Base-by-base conservation (phyloP, 2,329 filamentous ascomycete species). In the Seiridium unicorne region DNA sequence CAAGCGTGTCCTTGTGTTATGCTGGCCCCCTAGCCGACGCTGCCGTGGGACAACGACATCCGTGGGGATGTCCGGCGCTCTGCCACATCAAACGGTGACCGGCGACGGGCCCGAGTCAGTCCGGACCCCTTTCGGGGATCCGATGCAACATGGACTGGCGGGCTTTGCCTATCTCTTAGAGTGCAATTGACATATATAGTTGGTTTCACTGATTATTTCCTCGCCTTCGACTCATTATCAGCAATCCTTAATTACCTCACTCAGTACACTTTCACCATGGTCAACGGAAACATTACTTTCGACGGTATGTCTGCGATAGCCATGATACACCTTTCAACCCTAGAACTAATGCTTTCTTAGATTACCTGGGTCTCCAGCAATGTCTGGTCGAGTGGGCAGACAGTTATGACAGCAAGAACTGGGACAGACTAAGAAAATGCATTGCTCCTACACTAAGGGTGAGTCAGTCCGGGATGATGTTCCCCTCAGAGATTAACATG, bases 351-450 rank as follows among this genome's bases (percentile, higher is more conserved):
- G 5, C 49, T 61, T 34, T 2, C 55, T 11, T 42, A 71, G 68
- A 73, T 57, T 72, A 69, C 60, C 70, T 72, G 55, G 72, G 69
- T 35, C 66, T 73, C 3, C 68, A 62, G 63, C 63, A 67, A 49
- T 72, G 71, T 48, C 57, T 73, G 18, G 65, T 84, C 72, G 81
- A 88, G 65, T 87, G 85, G 85, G 84, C 84, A 61, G 84, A 88
- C 70, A 85, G 81, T 75, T 87, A 86, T 73, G 84, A 88, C 72
- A 82, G 77, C 72, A 89, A 89, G 75, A 82, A 88, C 75, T 88
- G 85, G 85, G 73, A 77, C 4, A 80, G 85, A 56, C 80, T 88
- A 44, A 68, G 76, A 60, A 83, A 81, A 64, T 84, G 82, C 76
- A 86, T 90, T 65, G 87, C 87, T 3, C 87, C 87, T 1, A 86